Conservation (phyloP, 495 filamentous ascomycete genomes). For the Tuber aestivum region DNA sequence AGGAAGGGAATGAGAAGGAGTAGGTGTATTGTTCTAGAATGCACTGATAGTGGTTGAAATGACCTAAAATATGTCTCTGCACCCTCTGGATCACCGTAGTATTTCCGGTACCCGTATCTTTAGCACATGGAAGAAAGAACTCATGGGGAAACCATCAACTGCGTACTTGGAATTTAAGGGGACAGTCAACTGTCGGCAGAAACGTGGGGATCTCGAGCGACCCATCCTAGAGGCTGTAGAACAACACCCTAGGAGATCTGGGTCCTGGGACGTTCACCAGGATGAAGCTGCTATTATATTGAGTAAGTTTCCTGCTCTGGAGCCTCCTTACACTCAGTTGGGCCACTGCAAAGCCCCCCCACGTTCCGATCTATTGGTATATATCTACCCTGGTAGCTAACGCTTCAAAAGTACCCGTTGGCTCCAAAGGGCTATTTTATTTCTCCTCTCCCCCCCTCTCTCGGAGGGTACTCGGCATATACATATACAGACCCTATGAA, state of each 20-base stretch:
- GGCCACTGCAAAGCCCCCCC: not conserved
- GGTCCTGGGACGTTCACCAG: not conserved
- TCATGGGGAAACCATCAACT: not conserved
- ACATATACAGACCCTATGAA: not conserved
- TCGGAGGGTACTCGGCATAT: not conserved
- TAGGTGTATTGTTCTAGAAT: not conserved
- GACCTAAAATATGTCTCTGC: not conserved
- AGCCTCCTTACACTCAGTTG: too few relatives aligned
- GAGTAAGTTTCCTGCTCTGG: too few relatives aligned
- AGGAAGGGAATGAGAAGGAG: not conserved
- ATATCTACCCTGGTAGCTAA: not conserved
- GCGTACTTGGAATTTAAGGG: not conserved
- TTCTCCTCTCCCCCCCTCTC: not conserved
- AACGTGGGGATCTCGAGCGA: not conserved
- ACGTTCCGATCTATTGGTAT: not conserved
- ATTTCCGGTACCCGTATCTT: too few relatives aligned
- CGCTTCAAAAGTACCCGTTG: not conserved
- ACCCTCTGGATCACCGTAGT: not conserved
- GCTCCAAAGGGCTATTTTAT: not conserved
- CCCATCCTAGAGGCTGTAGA: not conserved
- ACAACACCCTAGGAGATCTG: not conserved
- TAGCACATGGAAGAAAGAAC: not conserved
- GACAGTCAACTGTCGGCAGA: not conserved
- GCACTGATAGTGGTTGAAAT: not conserved
- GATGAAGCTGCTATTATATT: not conserved